These are phyloP conservation scores for Pontederia paniculata DNA, from an alignment of 176 grass and related monocot genomes.

Conservation along the genomic window DNA sequence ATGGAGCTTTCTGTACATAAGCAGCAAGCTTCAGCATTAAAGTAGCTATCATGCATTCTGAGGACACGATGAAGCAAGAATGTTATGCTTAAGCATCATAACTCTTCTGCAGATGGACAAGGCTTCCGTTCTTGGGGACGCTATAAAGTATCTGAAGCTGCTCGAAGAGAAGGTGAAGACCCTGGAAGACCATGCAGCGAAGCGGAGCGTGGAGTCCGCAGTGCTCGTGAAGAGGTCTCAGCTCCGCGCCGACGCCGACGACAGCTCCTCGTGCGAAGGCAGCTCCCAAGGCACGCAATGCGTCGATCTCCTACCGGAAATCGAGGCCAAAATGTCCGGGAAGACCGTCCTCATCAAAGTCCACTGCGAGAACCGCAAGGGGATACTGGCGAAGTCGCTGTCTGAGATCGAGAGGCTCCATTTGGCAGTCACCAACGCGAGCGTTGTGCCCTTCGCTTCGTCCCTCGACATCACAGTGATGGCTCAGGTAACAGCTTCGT, in stretches of 20 bases:
- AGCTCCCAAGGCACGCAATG: constrained; percentile 25
- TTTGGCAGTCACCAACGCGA: constrained; percentile 75
- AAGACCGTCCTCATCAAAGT: constrained; percentile 65
- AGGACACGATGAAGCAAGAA: too few relatives aligned
- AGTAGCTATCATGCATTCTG: too few relatives aligned
- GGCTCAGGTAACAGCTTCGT: constrained; percentile 38
- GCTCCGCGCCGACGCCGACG: constrained; percentile 35
- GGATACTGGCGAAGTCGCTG: constrained; percentile 47
- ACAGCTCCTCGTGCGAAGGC: constrained; percentile 44
- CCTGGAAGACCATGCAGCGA: constrained; percentile 47
- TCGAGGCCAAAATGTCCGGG: constrained; percentile 67
- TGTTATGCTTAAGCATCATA: too few relatives aligned
- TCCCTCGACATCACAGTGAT: constrained; percentile 79
- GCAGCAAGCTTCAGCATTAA: too few relatives aligned
- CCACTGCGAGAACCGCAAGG: constrained; percentile 85
- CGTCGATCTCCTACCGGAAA: constrained; percentile 46
- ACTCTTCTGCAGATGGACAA: constrained; percentile 69
- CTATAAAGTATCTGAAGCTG: constrained; percentile 88
- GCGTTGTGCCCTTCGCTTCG: constrained; percentile 75
- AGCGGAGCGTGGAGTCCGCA: constrained; percentile 64
- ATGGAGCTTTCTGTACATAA: too few relatives aligned
- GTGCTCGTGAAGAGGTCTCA: constrained; percentile 78
- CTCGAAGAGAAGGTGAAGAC: constrained; percentile 72
- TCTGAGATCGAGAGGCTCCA: constrained; percentile 51
- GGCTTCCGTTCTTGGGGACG: constrained; percentile 94